A percentile compares a stretch with the other conserved stretches of the same genome.
These are phyloP conservation scores for Mycosphaerelloides madeirae DNA, from an alignment of 2,329 filamentous ascomycete species.

Conservation along the genomic window DNA sequence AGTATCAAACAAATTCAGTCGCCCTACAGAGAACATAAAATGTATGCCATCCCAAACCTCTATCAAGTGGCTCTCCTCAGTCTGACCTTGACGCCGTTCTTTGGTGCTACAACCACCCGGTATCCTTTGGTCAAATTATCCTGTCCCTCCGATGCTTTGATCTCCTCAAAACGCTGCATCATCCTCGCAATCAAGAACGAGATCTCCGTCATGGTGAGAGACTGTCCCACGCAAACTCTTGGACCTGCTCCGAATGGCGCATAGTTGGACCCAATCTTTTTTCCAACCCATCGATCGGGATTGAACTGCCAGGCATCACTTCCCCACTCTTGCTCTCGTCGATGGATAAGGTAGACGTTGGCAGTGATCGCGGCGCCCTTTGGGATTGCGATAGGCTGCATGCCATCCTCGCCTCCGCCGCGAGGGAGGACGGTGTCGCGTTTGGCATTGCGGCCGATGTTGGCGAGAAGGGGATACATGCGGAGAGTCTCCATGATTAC, in stretches of 20 bases:
- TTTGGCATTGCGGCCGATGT: slow-evolving; percentile 42
- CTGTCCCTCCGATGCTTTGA: slow-evolving; percentile 13
- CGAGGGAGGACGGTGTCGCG: slow-evolving; percentile 43
- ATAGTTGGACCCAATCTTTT: slow-evolving; percentile 18
- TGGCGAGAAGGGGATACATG: slow-evolving; percentile 44
- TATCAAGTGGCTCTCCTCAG: slow-evolving; percentile 4
- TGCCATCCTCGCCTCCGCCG: slow-evolving; percentile 41
- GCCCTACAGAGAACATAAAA: too few relatives aligned
- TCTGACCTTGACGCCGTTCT: slow-evolving; percentile 21
- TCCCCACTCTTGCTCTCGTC: slow-evolving; percentile 44
- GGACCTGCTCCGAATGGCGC: slow-evolving; percentile 24
- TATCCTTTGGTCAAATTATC: slow-evolving; percentile 20
- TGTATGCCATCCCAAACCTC: too few relatives aligned
- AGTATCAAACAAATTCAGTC: too few relatives aligned
- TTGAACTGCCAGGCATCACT: slow-evolving; percentile 44
- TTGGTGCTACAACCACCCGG: slow-evolving; percentile 19
- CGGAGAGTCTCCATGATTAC: slow-evolving; percentile 38
- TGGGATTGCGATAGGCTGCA: slow-evolving; percentile 39
- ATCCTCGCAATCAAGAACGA: slow-evolving; percentile 17
- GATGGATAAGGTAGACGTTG: slow-evolving; percentile 46
- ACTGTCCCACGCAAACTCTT: slow-evolving; percentile 16
- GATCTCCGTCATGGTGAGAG: slow-evolving; percentile 16
- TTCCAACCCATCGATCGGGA: slow-evolving; percentile 24
- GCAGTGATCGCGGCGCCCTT: slow-evolving; percentile 39
- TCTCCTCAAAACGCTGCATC: slow-evolving; percentile 15